A percentile compares a stretch with the other conserved stretches of the same genome.
Evolutionary conservation across 257 asterid species (phyloP).

Genomic region (Nicotiana benthamiana): DNA sequence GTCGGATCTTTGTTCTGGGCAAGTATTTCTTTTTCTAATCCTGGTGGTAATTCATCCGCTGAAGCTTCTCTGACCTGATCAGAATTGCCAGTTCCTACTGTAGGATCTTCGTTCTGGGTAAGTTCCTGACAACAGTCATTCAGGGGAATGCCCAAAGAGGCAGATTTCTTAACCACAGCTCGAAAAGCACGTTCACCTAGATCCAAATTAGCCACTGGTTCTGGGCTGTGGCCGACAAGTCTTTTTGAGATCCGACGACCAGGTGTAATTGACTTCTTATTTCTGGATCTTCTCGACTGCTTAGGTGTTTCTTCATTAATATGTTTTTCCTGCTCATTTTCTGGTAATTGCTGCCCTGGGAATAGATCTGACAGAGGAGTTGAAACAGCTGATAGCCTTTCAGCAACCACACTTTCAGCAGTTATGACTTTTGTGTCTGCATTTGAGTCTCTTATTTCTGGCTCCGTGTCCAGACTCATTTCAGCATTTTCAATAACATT

Average conservation of each 20-base stretch:
- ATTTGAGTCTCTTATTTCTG: neutral
- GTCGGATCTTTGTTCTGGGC: neutral
- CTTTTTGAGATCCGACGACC: constrained; percentile 27
- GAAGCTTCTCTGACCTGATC: neutral
- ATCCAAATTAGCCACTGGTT: constrained; percentile 14
- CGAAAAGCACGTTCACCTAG: constrained; percentile 24
- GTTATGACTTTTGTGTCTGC: neutral
- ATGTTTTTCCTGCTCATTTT: constrained; percentile 10
- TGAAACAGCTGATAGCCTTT: neutral
- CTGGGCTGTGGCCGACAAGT: constrained; percentile 30
- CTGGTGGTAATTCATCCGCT: neutral
- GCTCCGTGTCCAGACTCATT: neutral
- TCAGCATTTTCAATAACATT: constrained; percentile 9
- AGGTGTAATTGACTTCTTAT: constrained; percentile 1
- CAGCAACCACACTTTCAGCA: neutral
- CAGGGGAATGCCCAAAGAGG: neutral
- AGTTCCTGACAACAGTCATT: neutral
- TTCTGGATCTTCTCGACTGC: constrained; percentile 10
- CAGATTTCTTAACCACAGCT: constrained; percentile 15
- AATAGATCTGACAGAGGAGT: neutral
- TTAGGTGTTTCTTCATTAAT: neutral
- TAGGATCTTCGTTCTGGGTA: neutral
- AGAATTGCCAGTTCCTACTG: neutral
- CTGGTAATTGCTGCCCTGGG: constrained; percentile 17
- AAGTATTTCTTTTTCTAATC: neutral